phyloP scores from a whole-genome alignment of 2,329 filamentous ascomycete species.

The Aspergillus udagawae region DNA sequence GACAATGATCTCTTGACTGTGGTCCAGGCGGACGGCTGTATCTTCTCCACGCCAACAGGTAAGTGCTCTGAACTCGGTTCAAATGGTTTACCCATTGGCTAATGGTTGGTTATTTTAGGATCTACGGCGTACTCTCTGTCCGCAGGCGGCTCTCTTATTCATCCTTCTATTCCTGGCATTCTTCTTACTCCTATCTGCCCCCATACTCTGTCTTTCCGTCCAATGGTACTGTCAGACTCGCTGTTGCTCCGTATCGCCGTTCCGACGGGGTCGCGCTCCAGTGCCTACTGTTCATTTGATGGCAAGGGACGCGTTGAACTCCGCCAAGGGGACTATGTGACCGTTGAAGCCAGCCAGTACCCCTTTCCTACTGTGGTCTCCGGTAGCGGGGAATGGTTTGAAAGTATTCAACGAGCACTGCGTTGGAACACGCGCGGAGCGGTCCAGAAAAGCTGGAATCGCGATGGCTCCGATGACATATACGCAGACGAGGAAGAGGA shows the following conservation, averaged over 20 bases:
- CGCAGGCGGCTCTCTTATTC: conserved; percentile 89
- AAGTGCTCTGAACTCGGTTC: conserved; percentile 21
- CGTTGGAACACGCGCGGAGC: conserved; percentile 94
- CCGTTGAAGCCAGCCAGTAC: conserved; percentile 91
- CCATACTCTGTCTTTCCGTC: conserved; percentile 92
- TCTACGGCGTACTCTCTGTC: conserved; percentile 95
- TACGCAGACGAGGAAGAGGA: conserved; percentile 50
- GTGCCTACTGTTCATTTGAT: conserved; percentile 95
- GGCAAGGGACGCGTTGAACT: conserved; percentile 95
- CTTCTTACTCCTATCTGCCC: conserved; percentile 96
- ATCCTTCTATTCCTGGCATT: conserved; percentile 95
- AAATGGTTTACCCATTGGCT: background rate
- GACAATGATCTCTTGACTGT: conserved; percentile 93
- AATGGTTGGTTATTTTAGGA: conserved; percentile 40
- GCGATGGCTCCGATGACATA: conserved; percentile 36
- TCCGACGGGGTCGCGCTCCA: conserved; percentile 78
- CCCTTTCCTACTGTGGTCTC: conserved; percentile 95
- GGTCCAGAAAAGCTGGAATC: conserved; percentile 79
- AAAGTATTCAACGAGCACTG: conserved; percentile 85
- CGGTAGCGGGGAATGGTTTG: conserved; percentile 90
- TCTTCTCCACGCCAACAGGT: conserved; percentile 93
- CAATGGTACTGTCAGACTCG: conserved; percentile 95
- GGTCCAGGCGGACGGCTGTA: conserved; percentile 94
- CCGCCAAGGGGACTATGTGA: conserved; percentile 89
- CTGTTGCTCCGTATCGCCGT: conserved; percentile 87